These are phyloP conservation scores for Colletotrichum scovillei DNA, from an alignment of 2,329 filamentous ascomycete genomes.

Conservation along the genomic window DNA sequence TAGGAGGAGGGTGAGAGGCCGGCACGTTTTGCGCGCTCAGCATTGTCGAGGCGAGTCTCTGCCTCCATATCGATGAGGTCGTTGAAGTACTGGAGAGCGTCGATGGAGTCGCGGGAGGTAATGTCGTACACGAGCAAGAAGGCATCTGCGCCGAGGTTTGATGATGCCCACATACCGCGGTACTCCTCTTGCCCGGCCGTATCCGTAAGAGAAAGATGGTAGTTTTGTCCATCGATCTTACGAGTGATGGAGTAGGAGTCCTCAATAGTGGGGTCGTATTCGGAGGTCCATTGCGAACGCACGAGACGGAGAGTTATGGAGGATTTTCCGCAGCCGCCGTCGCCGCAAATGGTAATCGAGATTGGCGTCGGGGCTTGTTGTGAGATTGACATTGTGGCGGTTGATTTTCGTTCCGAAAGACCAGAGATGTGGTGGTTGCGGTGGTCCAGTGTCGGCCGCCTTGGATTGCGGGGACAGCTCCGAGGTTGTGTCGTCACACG, in stretches of 20 bases:
- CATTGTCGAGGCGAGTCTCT: conserved; percentile 75
- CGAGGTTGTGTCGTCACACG: conserved; percentile 10
- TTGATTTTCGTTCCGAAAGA: background rate
- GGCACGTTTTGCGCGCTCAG: conserved; percentile 60
- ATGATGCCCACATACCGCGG: conserved; percentile 84
- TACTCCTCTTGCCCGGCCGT: conserved; percentile 93
- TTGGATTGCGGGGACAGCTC: background rate
- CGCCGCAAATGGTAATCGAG: conserved; percentile 86
- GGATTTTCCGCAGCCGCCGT: conserved; percentile 87
- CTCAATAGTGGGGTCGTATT: conserved; percentile 85
- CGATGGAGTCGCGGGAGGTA: conserved; percentile 75
- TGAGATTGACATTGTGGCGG: conserved; percentile 24
- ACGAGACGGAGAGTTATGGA: conserved; percentile 87
- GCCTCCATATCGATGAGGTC: conserved; percentile 87
- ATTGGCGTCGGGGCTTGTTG: conserved; percentile 64
- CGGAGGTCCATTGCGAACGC: conserved; percentile 84
- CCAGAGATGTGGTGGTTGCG: background rate
- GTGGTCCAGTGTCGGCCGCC: background rate
- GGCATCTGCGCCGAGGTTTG: conserved; percentile 82
- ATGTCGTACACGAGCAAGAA: conserved; percentile 92
- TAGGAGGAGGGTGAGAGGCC: conserved; percentile 48
- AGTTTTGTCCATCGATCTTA: conserved; percentile 81
- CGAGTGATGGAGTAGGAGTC: conserved; percentile 89
- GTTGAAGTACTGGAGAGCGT: conserved; percentile 82
- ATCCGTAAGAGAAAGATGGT: conserved; percentile 83